Percentiles rank a stretch among this genome's conserved stretches.
These are phyloP conservation scores for Podila epigama DNA, from an alignment of 192 early-diverging fungal species.

Conservation along the genomic window DNA sequence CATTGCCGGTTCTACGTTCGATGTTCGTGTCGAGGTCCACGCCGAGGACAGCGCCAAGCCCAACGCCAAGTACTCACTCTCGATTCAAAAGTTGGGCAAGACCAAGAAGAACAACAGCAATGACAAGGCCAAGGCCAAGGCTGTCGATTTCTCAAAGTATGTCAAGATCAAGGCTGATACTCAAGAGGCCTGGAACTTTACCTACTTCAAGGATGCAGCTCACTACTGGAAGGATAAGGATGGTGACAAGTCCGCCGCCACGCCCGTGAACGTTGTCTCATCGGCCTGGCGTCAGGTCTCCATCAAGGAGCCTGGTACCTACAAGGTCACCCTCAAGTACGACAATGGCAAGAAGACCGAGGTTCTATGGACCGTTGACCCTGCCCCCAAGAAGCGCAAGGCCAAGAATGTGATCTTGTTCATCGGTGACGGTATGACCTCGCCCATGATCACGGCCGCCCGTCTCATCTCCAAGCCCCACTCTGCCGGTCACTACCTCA, in stretches of 20 bases:
- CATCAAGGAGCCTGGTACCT: constrained; percentile 47
- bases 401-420: constrained; percentile 67
- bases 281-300: constrained; percentile 47
- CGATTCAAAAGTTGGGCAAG: constrained; percentile 38
- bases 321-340: constrained; percentile 49
- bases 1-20: constrained; percentile 57
- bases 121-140: constrained; percentile 9
- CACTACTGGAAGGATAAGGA: constrained; percentile 17
- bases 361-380: constrained; percentile 45
- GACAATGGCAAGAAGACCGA: constrained; percentile 42
- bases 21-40: constrained; percentile 63
- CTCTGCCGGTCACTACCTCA: constrained; percentile 58
- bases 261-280: constrained; percentile 52
- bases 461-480: constrained; percentile 57
- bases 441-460: constrained; percentile 62
- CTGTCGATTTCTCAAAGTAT: constrained; percentile 39
- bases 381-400: constrained; percentile 50
- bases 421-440: constrained; percentile 66
- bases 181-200: constrained; percentile 54
- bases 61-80: constrained; percentile 36
- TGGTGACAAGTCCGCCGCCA: constrained; percentile 10
- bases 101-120: not conserved
- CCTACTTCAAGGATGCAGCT: constrained; percentile 48
- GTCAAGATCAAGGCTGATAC: constrained; percentile 12
- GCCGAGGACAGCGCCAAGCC: constrained; percentile 39